Conservation (phyloP, 2,329 filamentous ascomycete genomes). For the Aureobasidium zeae region DNA sequence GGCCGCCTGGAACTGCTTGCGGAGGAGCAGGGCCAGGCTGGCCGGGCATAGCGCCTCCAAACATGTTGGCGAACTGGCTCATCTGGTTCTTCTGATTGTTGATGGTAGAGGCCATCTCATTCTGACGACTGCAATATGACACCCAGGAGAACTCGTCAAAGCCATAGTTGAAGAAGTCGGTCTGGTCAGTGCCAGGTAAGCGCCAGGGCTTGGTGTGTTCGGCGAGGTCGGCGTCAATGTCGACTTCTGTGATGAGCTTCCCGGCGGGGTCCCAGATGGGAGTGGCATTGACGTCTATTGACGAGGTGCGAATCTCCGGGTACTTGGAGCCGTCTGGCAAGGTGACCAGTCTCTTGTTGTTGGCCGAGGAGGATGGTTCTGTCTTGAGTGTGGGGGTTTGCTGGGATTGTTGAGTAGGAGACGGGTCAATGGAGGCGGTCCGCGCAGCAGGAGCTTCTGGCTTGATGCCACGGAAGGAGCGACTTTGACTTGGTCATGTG, state of each 20-base stretch:
- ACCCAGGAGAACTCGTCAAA: constrained; percentile 99
- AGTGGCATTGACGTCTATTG: constrained; percentile 73
- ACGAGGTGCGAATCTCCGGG: constrained; percentile 63
- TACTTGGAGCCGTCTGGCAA: constrained; percentile 48
- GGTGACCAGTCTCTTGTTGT: constrained; percentile 10
- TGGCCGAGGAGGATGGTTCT: constrained; percentile 16
- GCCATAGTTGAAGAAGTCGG: constrained; percentile 98
- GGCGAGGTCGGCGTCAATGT: constrained; percentile 45
- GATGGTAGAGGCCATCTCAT: constrained; percentile 66
- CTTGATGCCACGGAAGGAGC: constrained; percentile 19
- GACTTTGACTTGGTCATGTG: constrained; percentile 10
- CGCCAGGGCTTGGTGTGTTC: constrained; percentile 89
- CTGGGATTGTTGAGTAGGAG: constrained; percentile 28
- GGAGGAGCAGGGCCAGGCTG: constrained; percentile 22
- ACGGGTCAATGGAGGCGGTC: constrained; percentile 20
- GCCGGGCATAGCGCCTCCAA: constrained; percentile 24
- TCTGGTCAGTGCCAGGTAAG: constrained; percentile 84
- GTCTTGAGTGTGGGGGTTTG: constrained; percentile 23
- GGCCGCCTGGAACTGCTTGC: neutral
- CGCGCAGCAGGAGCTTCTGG: constrained; percentile 21
- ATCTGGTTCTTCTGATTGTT: constrained; percentile 58
- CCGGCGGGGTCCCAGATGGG: constrained; percentile 58
- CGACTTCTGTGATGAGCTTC: constrained; percentile 59
- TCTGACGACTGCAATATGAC: constrained; percentile 83
- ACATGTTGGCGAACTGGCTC: constrained; percentile 53